Conservation (phyloP, 2,329 filamentous ascomycete species). For the Juglanconis sp. region DNA sequence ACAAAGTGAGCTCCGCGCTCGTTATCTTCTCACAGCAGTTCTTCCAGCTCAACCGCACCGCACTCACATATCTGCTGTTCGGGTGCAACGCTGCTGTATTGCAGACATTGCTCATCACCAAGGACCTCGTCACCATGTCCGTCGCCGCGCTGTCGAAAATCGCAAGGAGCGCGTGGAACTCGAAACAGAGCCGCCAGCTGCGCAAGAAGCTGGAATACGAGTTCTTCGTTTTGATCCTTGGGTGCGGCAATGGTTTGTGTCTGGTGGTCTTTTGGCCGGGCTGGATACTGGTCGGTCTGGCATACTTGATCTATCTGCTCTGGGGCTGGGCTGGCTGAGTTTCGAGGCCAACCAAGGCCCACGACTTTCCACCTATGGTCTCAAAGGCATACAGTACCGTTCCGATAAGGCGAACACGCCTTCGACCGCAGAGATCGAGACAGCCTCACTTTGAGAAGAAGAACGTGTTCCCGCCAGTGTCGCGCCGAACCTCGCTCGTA, state of each 20-base stretch:
- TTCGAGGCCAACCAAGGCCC: neutral
- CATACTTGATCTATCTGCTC: conserved; percentile 33
- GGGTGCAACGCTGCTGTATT: conserved; percentile 29
- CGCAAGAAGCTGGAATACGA: conserved; percentile 50
- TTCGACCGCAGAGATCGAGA: neutral
- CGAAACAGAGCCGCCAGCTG: conserved; percentile 32
- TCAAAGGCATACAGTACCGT: neutral
- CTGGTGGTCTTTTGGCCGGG: conserved; percentile 56
- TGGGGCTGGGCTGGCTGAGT: conserved; percentile 20
- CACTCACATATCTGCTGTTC: conserved; percentile 20
- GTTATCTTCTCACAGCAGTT: conserved; percentile 4
- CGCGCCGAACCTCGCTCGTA: conserved; percentile 70
- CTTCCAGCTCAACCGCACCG: conserved; percentile 7
- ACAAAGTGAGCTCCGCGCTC: neutral
- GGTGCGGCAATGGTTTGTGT: conserved; percentile 45
- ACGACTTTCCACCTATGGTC: neutral
- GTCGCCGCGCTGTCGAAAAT: conserved; percentile 19
- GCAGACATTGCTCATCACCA: conserved; percentile 28
- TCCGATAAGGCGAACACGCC: neutral
- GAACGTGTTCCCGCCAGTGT: conserved; percentile 86
- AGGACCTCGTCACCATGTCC: conserved; percentile 10
- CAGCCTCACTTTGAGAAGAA: conserved; percentile 63
- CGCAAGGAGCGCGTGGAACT: conserved; percentile 35
- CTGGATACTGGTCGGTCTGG: conserved; percentile 45
- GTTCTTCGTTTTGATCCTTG: conserved; percentile 49